Conservation (phyloP, 176 grass and related monocot genomes). For the Dendrocalamus sinicus region DNA sequence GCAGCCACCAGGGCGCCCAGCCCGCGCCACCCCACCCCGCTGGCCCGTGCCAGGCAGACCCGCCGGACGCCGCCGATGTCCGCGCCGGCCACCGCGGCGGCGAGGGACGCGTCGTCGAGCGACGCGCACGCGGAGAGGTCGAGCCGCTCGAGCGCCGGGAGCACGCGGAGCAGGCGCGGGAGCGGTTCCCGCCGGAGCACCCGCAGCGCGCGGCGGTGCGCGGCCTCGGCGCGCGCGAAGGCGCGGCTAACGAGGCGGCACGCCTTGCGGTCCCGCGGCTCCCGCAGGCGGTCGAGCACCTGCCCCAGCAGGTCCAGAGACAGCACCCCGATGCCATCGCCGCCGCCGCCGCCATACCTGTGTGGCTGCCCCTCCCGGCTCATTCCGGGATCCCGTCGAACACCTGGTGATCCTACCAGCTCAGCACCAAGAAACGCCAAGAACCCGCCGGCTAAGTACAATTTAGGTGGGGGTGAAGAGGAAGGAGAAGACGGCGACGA, state of each 20-base stretch:
- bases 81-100: constrained; percentile 39
- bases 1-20: constrained; percentile 66
- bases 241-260: constrained; percentile 75
- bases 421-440: not conserved
- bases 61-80: constrained; percentile 39
- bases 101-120: constrained; percentile 69
- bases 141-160: constrained; percentile 61
- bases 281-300: constrained; percentile 73
- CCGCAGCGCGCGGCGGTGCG: constrained; percentile 64
- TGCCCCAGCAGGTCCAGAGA: constrained; percentile 74
- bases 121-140: constrained; percentile 83
- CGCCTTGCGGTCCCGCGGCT: constrained; percentile 70
- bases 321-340: constrained; percentile 29
- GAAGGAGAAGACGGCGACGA: constrained; percentile 76
- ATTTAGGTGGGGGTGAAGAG: constrained; percentile 92
- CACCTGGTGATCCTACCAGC: not conserved
- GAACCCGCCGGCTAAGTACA: not conserved
- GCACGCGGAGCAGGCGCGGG: constrained; percentile 60
- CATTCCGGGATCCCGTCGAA: constrained; percentile 28
- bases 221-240: constrained; percentile 69
- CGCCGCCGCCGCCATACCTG: not conserved
- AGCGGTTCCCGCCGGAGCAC: constrained; percentile 72
- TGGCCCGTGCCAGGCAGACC: constrained; percentile 76
- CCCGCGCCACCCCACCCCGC: constrained; percentile 77
- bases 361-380: constrained; percentile 36